A percentile compares a stretch with the other conserved stretches of the same genome.
Conservation (phyloP, 2,329 filamentous ascomycete species). For the Exophiala lecanii-corni region DNA sequence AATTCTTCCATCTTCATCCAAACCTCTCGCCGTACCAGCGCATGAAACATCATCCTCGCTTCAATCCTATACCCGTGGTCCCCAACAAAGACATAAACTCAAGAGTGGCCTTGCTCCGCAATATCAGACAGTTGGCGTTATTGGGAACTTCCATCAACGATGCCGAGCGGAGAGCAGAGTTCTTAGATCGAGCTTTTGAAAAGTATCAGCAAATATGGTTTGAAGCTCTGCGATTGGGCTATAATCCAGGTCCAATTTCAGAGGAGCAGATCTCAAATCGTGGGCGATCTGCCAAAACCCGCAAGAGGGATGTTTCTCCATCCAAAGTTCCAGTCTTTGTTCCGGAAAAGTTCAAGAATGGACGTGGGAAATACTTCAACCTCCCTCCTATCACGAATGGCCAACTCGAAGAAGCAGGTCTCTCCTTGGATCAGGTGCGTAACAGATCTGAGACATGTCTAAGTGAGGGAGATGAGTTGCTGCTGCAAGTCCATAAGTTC, state of each 20-base stretch:
- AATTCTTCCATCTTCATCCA: neutral
- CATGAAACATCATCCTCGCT: slow-evolving; percentile 3
- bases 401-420: slow-evolving; percentile 19
- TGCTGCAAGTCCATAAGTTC: slow-evolving; percentile 7
- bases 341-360: slow-evolving; percentile 8
- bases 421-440: slow-evolving; percentile 17
- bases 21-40: neutral
- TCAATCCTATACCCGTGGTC: slow-evolving; percentile 7
- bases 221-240: slow-evolving; percentile 19
- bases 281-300: neutral
- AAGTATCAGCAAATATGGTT: slow-evolving; percentile 22
- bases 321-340: slow-evolving; percentile 11
- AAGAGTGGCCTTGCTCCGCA: slow-evolving; percentile 18
- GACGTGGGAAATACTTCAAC: slow-evolving; percentile 1
- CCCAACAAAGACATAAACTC: slow-evolving; percentile 17
- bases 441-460: slow-evolving; percentile 8
- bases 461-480: slow-evolving; percentile 8
- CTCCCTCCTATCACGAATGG: slow-evolving; percentile 17
- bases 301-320: slow-evolving; percentile 8
- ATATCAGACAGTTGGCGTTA: slow-evolving; percentile 18
- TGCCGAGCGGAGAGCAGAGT: slow-evolving; percentile 12
- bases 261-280: neutral
- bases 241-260: slow-evolving; percentile 2
- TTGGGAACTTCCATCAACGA: slow-evolving; percentile 19
- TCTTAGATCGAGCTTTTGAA: slow-evolving; percentile 19